These are phyloP conservation scores for Narthecium ossifragum DNA, from an alignment of 106 monocot species.

Conservation along the genomic window DNA sequence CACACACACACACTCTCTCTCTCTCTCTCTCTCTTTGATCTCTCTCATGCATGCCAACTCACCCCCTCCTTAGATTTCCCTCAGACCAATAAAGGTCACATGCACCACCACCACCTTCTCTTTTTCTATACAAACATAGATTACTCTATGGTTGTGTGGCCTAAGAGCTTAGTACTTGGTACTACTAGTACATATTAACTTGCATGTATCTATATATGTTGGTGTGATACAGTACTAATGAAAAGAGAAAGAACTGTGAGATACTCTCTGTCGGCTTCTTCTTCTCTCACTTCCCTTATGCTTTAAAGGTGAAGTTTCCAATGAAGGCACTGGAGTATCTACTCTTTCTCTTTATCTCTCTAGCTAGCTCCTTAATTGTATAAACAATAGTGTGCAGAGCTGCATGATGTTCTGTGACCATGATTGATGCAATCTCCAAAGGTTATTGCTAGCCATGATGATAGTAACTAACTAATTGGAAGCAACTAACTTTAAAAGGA, in stretches of 20 bases:
- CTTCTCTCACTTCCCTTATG: conserved; percentile 4
- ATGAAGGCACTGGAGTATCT: not conserved
- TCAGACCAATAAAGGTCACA: conserved; percentile 24
- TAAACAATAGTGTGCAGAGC: not conserved
- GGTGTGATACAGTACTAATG: not conserved
- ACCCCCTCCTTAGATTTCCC: conserved; percentile 11
- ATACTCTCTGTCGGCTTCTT: conserved; percentile 15
- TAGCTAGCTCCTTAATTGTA: not conserved
- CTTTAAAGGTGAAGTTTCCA: conserved; percentile 10
- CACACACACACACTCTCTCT: not conserved
- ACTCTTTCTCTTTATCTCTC: not conserved
- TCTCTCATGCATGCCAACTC: not conserved
- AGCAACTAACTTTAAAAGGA: conserved; percentile 15
- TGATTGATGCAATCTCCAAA: conserved; percentile 11
- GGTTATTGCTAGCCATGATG: conserved; percentile 19
- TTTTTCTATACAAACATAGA: not conserved
- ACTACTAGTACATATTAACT: not conserved
- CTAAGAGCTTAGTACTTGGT: not conserved
- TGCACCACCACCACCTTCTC: conserved; percentile 3
- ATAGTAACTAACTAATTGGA: conserved; percentile 22
- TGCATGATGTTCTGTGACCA: conserved; percentile 11
- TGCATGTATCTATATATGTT: not conserved
- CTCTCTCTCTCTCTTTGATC: conserved; percentile 4
- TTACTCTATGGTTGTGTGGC: not conserved
- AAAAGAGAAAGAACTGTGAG: conserved; percentile 11